Evolutionary conservation across 2,329 filamentous ascomycete species (phyloP), one percentile per base, ranked within the genome.

Genomic region (Raffaelea arxii): DNA sequence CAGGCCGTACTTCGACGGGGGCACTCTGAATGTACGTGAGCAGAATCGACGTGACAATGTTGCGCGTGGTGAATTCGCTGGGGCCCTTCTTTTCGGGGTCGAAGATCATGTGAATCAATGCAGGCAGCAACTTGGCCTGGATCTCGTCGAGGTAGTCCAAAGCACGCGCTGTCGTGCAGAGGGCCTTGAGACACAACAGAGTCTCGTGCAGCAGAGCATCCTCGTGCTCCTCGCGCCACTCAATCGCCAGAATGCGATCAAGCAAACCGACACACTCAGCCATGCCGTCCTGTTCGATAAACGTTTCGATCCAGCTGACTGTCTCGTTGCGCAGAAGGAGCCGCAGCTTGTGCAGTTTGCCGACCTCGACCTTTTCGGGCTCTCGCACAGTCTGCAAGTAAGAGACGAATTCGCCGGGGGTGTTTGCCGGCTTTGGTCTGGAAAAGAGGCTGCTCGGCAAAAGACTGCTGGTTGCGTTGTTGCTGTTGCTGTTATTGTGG

Each of bases 41-140:
- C 22, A 98, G 70, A 6, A 97, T 75, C 42, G 86, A 92, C 32
- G 90, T 86, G 59, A 97, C 84, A 56, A 97, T 87, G 56, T 84
- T 84, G 46, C 92, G 82, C 12, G 92, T 97, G 4, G 86, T 92
- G 62, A 95, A 98, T 64, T 98, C 92, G 68, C 87, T 94, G 0
- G 92, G 92, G 0, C 92, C 92, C 63, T 97, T 97, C 70, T 90
- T 94, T 61, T 97, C 91, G n/a, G 94, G 87, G 58, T 96, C 90
- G 58, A 97, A 97, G 36, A 97, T 73, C 83, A 97, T 89, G 49
- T 78, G 78, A 41, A 97, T 67, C 41, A 98, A 70, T 23, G 86
- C 86, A 2, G 91, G 88, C 58, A 97, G 96, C 9, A 98, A 73
- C 0, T 83, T 82, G 6, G 73, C 70, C 54, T 94, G 87, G 48